Evolutionary conservation across 768 basidiomycete genomes (phyloP).

Genomic region (Leccinum incarnatum): DNA sequence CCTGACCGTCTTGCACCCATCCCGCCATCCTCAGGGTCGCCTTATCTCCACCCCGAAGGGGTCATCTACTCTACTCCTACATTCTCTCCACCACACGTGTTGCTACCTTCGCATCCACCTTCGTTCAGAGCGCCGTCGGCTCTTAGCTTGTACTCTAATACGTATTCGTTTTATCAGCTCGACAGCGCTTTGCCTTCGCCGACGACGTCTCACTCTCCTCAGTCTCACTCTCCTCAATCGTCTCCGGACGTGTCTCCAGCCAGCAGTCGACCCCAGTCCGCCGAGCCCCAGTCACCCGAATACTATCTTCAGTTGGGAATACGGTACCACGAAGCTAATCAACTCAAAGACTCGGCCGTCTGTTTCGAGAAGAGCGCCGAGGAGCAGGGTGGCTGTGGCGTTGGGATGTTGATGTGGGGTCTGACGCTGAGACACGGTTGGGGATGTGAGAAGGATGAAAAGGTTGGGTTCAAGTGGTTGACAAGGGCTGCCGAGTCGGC

Average conservation of each 20-base stretch:
- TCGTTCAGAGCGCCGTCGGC: slow-evolving; percentile 38
- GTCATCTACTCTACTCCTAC: slow-evolving; percentile 15
- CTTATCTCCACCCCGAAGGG: slow-evolving; percentile 20
- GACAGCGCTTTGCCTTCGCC: slow-evolving; percentile 47
- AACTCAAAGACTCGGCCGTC: slow-evolving; percentile 61
- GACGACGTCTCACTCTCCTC: slow-evolving; percentile 27
- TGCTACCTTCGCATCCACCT: slow-evolving; percentile 34
- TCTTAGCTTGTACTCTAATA: slow-evolving; percentile 49
- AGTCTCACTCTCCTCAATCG: slow-evolving; percentile 15
- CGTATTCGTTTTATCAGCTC: slow-evolving; percentile 65
- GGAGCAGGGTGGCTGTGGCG: slow-evolving; percentile 73
- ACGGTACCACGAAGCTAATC: slow-evolving; percentile 71
- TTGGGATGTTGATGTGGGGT: slow-evolving; percentile 94
- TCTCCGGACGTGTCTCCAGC: too few species aligned
- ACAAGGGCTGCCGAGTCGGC: slow-evolving; percentile 79
- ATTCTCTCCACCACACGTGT: slow-evolving; percentile 5
- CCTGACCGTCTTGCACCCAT: background rate
- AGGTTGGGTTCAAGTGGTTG: slow-evolving; percentile 78
- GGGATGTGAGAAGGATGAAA: slow-evolving; percentile 81
- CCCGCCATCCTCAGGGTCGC: background rate
- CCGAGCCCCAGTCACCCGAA: slow-evolving; percentile 45
- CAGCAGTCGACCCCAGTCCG: background rate
- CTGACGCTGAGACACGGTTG: slow-evolving; percentile 83
- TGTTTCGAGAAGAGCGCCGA: slow-evolving; percentile 79
- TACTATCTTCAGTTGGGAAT: slow-evolving; percentile 78